These are phyloP conservation scores for Claviceps citrina DNA, from an alignment of 2,329 filamentous ascomycete genomes.

Conservation along the genomic window DNA sequence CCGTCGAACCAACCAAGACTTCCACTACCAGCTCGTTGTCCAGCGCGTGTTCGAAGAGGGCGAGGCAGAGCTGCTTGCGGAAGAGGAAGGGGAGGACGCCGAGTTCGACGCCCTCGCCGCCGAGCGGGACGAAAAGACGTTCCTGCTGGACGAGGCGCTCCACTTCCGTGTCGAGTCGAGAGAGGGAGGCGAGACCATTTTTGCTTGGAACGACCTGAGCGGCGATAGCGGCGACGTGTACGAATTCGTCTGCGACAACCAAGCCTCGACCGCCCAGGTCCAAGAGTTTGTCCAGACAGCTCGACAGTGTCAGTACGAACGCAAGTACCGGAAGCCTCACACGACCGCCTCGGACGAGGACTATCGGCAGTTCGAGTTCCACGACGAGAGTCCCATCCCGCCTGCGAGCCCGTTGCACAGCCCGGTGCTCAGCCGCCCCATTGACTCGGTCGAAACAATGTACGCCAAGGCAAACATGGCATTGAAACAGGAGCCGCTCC, in stretches of 20 bases:
- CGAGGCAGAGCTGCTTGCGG: conserved; percentile 78
- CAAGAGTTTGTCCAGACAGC: conserved; percentile 69
- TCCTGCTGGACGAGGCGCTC: conserved; percentile 81
- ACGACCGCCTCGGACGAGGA: conserved; percentile 70
- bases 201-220: conserved; percentile 90
- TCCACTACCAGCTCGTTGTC: conserved; percentile 91
- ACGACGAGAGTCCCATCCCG: conserved; percentile 46
- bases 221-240: conserved; percentile 91
- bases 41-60: conserved; percentile 96
- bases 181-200: conserved; percentile 64
- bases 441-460: conserved; percentile 43
- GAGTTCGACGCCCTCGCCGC: conserved; percentile 55
- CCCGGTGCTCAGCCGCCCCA: conserved; percentile 37
- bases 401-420: conserved; percentile 48
- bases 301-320: conserved; percentile 91
- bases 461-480: conserved; percentile 35
- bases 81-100: conserved; percentile 75
- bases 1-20: conserved; percentile 83
- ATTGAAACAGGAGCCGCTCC: conserved; percentile 26
- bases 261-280: conserved; percentile 54
- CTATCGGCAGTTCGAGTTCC: conserved; percentile 68
- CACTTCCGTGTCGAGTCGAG: conserved; percentile 75
- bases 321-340: conserved; percentile 72
- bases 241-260: conserved; percentile 86
- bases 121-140: conserved; percentile 94